These are phyloP conservation scores for Paramecium biaurelia DNA, from an alignment of 73 alveolate species.

Conservation along the genomic window DNA sequence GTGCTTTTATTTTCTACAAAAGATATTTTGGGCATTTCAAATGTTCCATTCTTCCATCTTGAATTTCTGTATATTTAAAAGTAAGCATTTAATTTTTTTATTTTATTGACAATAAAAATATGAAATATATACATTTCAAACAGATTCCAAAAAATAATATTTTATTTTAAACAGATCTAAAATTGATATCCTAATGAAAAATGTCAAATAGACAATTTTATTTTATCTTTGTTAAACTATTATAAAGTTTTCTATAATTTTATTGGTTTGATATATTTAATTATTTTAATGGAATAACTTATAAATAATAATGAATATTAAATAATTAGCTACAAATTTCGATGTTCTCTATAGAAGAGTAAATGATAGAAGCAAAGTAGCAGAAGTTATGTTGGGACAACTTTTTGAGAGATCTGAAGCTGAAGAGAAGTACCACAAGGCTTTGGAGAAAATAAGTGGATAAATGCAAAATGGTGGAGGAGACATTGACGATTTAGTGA, in stretches of 20 bases:
- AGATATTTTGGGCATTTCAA: too few relatives aligned
- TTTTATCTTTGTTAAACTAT: too few relatives aligned
- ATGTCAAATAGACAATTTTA: too few relatives aligned
- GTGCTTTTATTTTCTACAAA: neutral
- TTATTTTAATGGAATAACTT: neutral
- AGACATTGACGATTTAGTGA: slow-evolving; percentile 40
- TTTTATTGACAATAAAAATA: too few relatives aligned
- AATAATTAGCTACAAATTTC: slow-evolving; percentile 7
- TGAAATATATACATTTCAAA: too few relatives aligned
- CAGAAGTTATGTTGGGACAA: slow-evolving; percentile 6
- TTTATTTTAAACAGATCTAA: too few relatives aligned
- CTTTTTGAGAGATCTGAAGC: slow-evolving; percentile 25
- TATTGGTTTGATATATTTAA: neutral
- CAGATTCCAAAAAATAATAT: too few relatives aligned
- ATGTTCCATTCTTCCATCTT: too few relatives aligned
- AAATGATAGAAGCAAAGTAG: neutral
- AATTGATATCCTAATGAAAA: too few relatives aligned
- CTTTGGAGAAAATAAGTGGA: slow-evolving; percentile 6
- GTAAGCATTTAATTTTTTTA: too few relatives aligned
- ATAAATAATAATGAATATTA: slow-evolving; percentile 8
- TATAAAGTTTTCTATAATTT: too few relatives aligned
- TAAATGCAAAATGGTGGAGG: slow-evolving; percentile 33
- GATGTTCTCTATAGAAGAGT: slow-evolving; percentile 35
- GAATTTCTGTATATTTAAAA: too few relatives aligned
- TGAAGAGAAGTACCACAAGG: slow-evolving; percentile 35